phyloP scores from a whole-genome alignment of 345 rosid species.

The Rhizophora apiculata region DNA sequence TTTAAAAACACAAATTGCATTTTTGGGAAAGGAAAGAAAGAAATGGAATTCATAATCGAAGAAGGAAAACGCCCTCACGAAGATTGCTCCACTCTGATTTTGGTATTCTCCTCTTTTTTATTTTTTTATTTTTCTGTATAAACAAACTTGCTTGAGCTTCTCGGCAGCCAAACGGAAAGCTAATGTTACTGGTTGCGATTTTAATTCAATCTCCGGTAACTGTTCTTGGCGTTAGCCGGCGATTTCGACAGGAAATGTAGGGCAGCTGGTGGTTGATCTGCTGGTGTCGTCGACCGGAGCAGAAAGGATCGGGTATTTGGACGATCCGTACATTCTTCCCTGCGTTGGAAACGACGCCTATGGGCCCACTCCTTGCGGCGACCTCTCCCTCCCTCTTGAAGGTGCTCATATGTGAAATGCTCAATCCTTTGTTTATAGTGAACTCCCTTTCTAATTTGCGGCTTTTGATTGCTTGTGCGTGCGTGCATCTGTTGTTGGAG shows the following conservation, averaged over 20 bases:
- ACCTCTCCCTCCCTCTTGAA: slow-evolving; percentile 81
- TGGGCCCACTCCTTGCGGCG: slow-evolving; percentile 63
- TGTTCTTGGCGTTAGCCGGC: slow-evolving; percentile 53
- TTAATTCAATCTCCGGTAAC: neutral
- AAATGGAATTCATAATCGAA: slow-evolving; percentile 66
- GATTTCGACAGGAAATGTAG: slow-evolving; percentile 85
- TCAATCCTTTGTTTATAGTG: neutral
- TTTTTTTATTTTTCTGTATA: neutral
- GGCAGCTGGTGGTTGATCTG: slow-evolving; percentile 84
- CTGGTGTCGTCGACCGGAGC: slow-evolving; percentile 69
- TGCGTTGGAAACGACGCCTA: slow-evolving; percentile 89
- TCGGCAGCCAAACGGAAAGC: neutral
- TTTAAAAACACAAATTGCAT: neutral
- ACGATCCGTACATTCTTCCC: slow-evolving; percentile 72
- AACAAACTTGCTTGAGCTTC: neutral
- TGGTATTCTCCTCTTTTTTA: slow-evolving; percentile 39
- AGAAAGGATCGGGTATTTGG: slow-evolving; percentile 69
- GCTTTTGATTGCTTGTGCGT: no score
- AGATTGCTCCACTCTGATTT: slow-evolving; percentile 61
- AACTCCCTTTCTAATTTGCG: neutral
- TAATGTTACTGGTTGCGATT: no score
- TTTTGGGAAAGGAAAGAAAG: neutral
- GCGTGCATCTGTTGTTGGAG: neutral
- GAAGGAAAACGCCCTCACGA: slow-evolving; percentile 47
- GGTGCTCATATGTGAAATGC: slow-evolving; percentile 32